Evolutionary conservation across 805 yeast species (phyloP).

Genomic region (Ogataea salicorniae): DNA sequence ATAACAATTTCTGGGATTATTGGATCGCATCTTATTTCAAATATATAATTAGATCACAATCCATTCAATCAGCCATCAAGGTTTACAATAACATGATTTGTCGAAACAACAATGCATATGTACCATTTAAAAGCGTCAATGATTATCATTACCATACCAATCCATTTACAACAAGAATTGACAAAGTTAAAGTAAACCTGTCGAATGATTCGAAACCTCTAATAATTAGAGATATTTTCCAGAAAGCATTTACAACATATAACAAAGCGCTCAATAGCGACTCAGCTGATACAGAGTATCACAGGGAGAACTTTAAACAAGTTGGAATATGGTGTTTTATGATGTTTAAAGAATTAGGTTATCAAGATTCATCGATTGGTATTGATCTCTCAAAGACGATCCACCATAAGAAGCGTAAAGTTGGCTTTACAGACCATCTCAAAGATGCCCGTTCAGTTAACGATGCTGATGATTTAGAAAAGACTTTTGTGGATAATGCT

Average conservation of each 20-base stretch:
- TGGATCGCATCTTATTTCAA: constrained; percentile 30
- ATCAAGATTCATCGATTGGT: constrained; percentile 7
- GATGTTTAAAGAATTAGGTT: constrained; percentile 14
- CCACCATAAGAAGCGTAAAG: constrained; percentile 9
- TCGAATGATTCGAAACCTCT: constrained; percentile 12
- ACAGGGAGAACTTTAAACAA: constrained; percentile 7
- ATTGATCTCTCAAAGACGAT: constrained; percentile 20
- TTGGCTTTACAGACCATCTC: constrained; percentile 7
- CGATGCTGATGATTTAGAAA: background rate
- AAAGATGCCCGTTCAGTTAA: background rate
- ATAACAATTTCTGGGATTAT: constrained; percentile 27
- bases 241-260: constrained; percentile 15
- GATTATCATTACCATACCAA: constrained; percentile 17
- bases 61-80: constrained; percentile 17
- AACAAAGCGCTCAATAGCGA: constrained; percentile 9
- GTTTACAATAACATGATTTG: constrained; percentile 17
- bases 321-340: constrained; percentile 23
- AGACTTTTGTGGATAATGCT: background rate
- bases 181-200: constrained; percentile 20
- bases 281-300: constrained; percentile 8
- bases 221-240: constrained; percentile 26
- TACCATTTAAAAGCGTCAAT: constrained; percentile 11
- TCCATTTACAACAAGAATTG: constrained; percentile 25
- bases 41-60: constrained; percentile 23
- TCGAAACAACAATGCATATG: background rate